Evolutionary conservation across 257 asterid genomes (phyloP).

Genomic region (Salvia hispanica): DNA sequence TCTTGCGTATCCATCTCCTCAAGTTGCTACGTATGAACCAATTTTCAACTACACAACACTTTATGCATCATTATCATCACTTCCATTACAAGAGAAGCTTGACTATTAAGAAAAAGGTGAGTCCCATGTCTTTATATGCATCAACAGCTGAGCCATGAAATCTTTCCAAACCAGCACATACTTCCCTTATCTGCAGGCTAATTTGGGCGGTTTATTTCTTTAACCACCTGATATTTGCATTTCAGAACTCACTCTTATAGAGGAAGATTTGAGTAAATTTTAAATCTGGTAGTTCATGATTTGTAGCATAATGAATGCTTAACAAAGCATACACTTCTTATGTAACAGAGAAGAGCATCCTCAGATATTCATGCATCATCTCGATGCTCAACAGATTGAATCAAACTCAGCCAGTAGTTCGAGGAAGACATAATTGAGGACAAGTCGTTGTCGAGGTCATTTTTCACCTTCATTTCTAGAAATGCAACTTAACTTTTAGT

Average conservation of each 20-base stretch:
- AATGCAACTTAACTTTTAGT: not conserved
- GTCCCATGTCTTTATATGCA: not conserved
- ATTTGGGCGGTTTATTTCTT: no score
- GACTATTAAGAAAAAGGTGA: not conserved
- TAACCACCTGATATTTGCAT: not conserved
- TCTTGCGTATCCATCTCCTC: not conserved
- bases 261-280: not conserved
- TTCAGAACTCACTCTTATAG: slow-evolving; percentile 2
- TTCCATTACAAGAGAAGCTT: not conserved
- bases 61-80: not conserved
- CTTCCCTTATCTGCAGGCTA: no score
- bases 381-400: slow-evolving; percentile 35
- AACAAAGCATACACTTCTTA: slow-evolving; percentile 24
- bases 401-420: slow-evolving; percentile 38
- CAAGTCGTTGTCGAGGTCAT: slow-evolving; percentile 4
- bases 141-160: not conserved
- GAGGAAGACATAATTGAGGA: slow-evolving; percentile 21
- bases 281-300: not conserved
- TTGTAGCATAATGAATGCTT: not conserved
- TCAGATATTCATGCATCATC: slow-evolving; percentile 56
- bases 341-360: slow-evolving; percentile 71
- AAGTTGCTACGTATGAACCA: slow-evolving; percentile 4
- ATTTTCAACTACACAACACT: not conserved
- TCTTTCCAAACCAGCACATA: not conserved
- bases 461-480: not conserved